These are phyloP conservation scores for Fusarium xylarioides DNA, from an alignment of 2,329 filamentous ascomycete genomes.

Conservation along the genomic window DNA sequence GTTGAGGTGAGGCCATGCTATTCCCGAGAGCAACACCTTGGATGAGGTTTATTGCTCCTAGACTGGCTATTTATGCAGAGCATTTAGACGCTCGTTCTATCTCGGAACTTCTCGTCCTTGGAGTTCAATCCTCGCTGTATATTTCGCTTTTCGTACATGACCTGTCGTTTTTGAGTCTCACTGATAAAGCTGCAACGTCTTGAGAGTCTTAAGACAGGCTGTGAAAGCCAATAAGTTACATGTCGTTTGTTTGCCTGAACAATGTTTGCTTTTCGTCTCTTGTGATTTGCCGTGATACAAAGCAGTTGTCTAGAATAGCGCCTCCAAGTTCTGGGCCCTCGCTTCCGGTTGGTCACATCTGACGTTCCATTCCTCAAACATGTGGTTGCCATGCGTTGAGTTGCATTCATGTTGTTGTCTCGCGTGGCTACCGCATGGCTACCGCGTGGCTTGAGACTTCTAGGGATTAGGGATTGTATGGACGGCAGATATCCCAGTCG, in stretches of 20 bases:
- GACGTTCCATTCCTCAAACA: slow-evolving; percentile 13
- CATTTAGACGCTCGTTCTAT: not conserved
- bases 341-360: slow-evolving; percentile 30
- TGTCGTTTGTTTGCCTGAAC: not conserved
- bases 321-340: slow-evolving; percentile 12
- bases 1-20: slow-evolving; percentile 3
- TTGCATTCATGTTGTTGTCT: slow-evolving; percentile 10
- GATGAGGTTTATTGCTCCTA: not conserved
- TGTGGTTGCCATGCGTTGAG: slow-evolving; percentile 27
- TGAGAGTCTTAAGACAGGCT: not conserved
- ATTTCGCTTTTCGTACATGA: not conserved
- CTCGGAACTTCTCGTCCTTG: slow-evolving; percentile 22
- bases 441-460: not conserved
- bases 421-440: slow-evolving; percentile 14
- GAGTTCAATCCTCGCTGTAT: not conserved
- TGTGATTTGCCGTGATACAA: not conserved
- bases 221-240: not conserved
- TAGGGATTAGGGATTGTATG: not conserved
- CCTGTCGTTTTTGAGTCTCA: not conserved
- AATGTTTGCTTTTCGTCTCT: not conserved
- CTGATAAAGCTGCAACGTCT: not conserved
- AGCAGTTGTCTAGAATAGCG: slow-evolving; percentile 8
- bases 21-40: not conserved
- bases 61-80: not conserved
- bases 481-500: not conserved